These are phyloP conservation scores for Cutaneotrichosporon dermatis DNA, from an alignment of 1,284 basidiomycete species.

Conservation along the genomic window DNA sequence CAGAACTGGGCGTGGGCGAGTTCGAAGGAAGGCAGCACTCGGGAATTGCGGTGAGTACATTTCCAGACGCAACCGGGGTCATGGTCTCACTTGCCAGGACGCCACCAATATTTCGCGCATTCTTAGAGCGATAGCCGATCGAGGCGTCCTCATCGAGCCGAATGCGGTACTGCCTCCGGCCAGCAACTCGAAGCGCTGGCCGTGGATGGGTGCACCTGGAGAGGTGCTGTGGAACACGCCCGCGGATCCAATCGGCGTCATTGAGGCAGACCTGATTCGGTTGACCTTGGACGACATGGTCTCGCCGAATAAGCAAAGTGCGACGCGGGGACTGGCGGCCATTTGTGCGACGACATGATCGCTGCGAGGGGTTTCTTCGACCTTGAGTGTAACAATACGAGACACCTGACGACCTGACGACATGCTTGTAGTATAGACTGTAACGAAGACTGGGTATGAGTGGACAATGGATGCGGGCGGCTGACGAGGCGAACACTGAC, in stretches of 20 bases:
- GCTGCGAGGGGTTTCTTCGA: too few relatives aligned
- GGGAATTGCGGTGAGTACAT: conserved; percentile 66
- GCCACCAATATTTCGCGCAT: conserved; percentile 78
- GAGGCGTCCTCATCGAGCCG: conserved; percentile 62
- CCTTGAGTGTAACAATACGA: too few relatives aligned
- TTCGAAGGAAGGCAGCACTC: conserved; percentile 80
- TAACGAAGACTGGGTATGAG: too few relatives aligned
- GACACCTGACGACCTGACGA: too few relatives aligned
- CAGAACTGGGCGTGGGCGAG: conserved; percentile 43
- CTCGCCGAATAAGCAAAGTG: too few relatives aligned
- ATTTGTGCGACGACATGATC: background rate
- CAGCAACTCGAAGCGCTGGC: conserved; percentile 42
- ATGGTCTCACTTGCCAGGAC: conserved; percentile 56
- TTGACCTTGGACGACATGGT: background rate
- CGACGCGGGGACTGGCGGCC: background rate
- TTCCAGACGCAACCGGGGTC: too few relatives aligned
- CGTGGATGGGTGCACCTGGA: conserved; percentile 48
- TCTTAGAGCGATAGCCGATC: conserved; percentile 64
- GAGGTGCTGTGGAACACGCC: conserved; percentile 35
- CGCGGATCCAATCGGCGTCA: background rate
- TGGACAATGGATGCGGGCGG: too few relatives aligned
- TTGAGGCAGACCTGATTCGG: background rate
- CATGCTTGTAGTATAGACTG: too few relatives aligned
- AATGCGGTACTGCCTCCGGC: conserved; percentile 58
- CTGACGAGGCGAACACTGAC: too few relatives aligned